Conservation (phyloP, 2,329 filamentous ascomycete genomes). For the Bipolaris zeicola region DNA sequence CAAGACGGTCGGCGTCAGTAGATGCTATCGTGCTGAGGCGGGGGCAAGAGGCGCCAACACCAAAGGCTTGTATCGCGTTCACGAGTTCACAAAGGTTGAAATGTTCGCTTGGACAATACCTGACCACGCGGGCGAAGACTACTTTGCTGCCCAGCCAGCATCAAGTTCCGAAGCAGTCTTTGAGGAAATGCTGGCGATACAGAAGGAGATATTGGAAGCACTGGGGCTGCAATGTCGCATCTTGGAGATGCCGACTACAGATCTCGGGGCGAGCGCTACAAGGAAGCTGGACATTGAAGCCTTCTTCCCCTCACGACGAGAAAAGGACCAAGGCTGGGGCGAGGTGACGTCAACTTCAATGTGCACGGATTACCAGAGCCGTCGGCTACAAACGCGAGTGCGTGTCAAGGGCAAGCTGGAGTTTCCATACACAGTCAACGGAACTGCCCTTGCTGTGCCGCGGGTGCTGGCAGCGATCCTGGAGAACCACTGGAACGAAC, state of each 20-base stretch:
- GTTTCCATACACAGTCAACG: constrained; percentile 91
- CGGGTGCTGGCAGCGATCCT: constrained; percentile 85
- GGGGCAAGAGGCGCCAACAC: constrained; percentile 88
- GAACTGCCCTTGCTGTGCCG: constrained; percentile 89
- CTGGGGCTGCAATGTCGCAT: constrained; percentile 85
- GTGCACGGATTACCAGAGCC: constrained; percentile 92
- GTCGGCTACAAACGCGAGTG: constrained; percentile 77
- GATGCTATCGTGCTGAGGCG: constrained; percentile 96
- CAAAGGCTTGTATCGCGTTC: constrained; percentile 93
- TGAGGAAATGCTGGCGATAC: constrained; percentile 83
- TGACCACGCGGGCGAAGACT: constrained; percentile 47
- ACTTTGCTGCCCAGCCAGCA: constrained; percentile 38
- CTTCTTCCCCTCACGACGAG: constrained; percentile 80
- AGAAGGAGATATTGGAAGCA: constrained; percentile 78
- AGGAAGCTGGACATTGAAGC: constrained; percentile 94
- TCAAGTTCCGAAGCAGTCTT: constrained; percentile 66
- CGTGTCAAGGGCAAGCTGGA: constrained; percentile 63
- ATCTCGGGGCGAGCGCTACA: constrained; percentile 85
- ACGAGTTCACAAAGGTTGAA: constrained; percentile 98
- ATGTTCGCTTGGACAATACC: constrained; percentile 90
- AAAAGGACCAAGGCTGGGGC: constrained; percentile 77
- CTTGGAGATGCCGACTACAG: constrained; percentile 86
- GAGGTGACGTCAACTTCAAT: constrained; percentile 90
- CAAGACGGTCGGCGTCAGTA: constrained; percentile 80
- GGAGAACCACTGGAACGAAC: constrained; percentile 87